phyloP scores from a whole-genome alignment of 495 filamentous ascomycete species.

The Penicillium samsonianum region DNA sequence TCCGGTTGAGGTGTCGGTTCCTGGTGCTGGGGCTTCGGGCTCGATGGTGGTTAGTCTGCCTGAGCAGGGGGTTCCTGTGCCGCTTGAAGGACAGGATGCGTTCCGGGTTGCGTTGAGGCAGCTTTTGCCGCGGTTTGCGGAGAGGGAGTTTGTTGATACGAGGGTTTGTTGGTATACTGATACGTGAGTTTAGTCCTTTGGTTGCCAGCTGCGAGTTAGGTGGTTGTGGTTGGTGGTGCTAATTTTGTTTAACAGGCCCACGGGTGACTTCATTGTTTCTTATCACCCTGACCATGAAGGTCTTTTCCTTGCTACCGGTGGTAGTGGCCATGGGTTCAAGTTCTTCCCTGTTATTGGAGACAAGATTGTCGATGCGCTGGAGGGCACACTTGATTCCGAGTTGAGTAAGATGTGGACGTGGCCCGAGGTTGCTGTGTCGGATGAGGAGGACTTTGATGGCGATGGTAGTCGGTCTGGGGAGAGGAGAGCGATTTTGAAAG shows the following conservation, averaged over 20 bases:
- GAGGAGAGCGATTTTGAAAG: slow-evolving; percentile 36
- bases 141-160: slow-evolving; percentile 66
- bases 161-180: slow-evolving; percentile 90
- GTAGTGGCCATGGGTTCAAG: slow-evolving; percentile 86
- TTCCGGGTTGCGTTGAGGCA: slow-evolving; percentile 61
- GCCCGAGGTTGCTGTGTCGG: slow-evolving; percentile 39
- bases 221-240: background rate
- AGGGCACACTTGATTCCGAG: slow-evolving; percentile 55
- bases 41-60: slow-evolving; percentile 47
- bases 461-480: slow-evolving; percentile 51
- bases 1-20: slow-evolving; percentile 50
- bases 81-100: slow-evolving; percentile 62
- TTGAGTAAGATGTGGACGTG: slow-evolving; percentile 71
- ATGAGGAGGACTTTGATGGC: slow-evolving; percentile 38
- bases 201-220: background rate
- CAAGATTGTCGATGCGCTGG: slow-evolving; percentile 68
- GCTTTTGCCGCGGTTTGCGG: slow-evolving; percentile 62
- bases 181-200: slow-evolving; percentile 50
- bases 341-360: slow-evolving; percentile 86
- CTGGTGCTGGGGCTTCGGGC: slow-evolving; percentile 16
- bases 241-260: slow-evolving; percentile 42
- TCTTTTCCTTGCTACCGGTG: slow-evolving; percentile 81
- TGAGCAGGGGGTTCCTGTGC: slow-evolving; percentile 38
- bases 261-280: slow-evolving; percentile 76
- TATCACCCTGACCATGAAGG: slow-evolving; percentile 68